Evolutionary conservation across 2,329 filamentous ascomycete genomes (phyloP).

Genomic region (Fusarium sp.): DNA sequence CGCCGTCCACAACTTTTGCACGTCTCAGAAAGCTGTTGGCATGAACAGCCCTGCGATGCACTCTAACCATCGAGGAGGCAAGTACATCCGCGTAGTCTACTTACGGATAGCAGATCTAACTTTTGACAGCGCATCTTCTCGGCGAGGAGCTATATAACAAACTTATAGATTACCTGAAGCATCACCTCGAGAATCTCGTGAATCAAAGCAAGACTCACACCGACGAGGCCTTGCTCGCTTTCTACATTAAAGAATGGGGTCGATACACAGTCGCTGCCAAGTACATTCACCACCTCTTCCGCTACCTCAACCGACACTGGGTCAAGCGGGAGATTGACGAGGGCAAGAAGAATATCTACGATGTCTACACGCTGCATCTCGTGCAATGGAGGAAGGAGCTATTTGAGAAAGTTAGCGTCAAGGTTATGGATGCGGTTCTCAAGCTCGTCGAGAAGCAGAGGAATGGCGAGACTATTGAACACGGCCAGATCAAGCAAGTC

Average conservation of each 20-base stretch:
- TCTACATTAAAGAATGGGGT: constrained; percentile 97
- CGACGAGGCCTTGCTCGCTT: constrained; percentile 89
- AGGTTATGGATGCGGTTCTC: constrained; percentile 95
- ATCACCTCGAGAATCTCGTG: constrained; percentile 79
- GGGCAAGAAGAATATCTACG: constrained; percentile 97
- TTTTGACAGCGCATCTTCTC: constrained; percentile 80
- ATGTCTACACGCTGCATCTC: constrained; percentile 96
- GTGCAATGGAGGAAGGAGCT: constrained; percentile 96
- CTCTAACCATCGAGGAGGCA: constrained; percentile 71
- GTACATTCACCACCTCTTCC: constrained; percentile 97
- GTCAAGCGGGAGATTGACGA: constrained; percentile 99
- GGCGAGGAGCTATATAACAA: constrained; percentile 97
- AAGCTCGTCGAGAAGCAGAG: constrained; percentile 97
- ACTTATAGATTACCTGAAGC: constrained; percentile 84
- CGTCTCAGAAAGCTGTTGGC: constrained; percentile 92
- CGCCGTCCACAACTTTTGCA: constrained; percentile 98
- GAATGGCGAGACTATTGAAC: constrained; percentile 97
- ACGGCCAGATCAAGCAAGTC: constrained; percentile 95
- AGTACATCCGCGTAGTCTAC: constrained; percentile 19
- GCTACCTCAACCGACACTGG: constrained; percentile 98
- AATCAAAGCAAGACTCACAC: constrained; percentile 80
- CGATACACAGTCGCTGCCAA: constrained; percentile 95
- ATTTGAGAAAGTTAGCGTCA: constrained; percentile 83
- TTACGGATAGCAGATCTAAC: constrained; percentile 25
- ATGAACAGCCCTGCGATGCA: constrained; percentile 58